phyloP scores from a whole-genome alignment of 495 filamentous ascomycete genomes.

The Cercophora scortea region DNA sequence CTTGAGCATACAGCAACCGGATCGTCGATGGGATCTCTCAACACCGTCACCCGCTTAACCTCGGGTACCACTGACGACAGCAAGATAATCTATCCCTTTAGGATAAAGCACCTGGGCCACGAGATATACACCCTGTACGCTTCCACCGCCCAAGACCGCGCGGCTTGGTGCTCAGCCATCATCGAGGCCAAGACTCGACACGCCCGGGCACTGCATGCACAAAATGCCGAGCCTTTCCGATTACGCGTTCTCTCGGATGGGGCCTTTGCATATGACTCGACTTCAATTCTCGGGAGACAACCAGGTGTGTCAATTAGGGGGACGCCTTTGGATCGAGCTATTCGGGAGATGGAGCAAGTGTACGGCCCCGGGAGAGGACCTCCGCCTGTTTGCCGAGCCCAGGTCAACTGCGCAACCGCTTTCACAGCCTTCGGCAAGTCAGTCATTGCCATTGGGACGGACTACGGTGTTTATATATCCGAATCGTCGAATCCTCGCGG shows the following conservation, averaged over 20 bases:
- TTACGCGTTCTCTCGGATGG: slow-evolving; percentile 86
- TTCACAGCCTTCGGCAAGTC: slow-evolving; percentile 75
- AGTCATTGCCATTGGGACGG: slow-evolving; percentile 92
- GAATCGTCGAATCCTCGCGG: slow-evolving; percentile 78
- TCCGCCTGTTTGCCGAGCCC: slow-evolving; percentile 66
- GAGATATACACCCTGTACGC: slow-evolving; percentile 86
- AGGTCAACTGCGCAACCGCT: slow-evolving; percentile 85
- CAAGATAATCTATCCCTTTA: slow-evolving; percentile 87
- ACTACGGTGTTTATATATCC: slow-evolving; percentile 85
- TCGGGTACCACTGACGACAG: slow-evolving; percentile 49
- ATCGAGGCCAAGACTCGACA: slow-evolving; percentile 90
- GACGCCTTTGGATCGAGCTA: slow-evolving; percentile 86
- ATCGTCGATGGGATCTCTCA: slow-evolving; percentile 32
- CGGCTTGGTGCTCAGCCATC: slow-evolving; percentile 91
- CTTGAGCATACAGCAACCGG: slow-evolving; percentile 59
- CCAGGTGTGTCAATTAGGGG: slow-evolving; percentile 58
- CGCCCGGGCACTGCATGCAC: slow-evolving; percentile 76
- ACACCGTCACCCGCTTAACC: slow-evolving; percentile 41
- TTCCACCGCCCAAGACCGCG: slow-evolving; percentile 58
- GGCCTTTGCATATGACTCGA: slow-evolving; percentile 78
- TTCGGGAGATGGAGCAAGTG: slow-evolving; percentile 73
- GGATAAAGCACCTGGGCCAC: slow-evolving; percentile 91
- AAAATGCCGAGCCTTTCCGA: slow-evolving; percentile 95
- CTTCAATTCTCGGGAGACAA: slow-evolving; percentile 36
- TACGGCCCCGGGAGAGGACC: slow-evolving; percentile 63